Base-by-base conservation (phyloP, 2,329 filamentous ascomycete genomes). In the Aspergillus sp. region DNA sequence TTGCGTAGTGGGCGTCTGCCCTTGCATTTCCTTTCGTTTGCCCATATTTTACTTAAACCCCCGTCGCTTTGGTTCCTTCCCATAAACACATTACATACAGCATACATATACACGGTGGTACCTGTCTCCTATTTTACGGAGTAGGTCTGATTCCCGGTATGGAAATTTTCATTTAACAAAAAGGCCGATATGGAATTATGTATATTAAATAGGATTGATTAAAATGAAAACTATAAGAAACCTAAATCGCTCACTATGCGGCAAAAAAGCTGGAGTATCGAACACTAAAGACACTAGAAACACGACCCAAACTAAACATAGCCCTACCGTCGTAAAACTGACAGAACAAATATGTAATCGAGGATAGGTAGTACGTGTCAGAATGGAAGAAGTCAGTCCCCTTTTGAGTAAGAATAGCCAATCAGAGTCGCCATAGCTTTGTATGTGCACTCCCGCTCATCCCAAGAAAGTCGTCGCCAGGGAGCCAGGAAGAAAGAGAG, bases 1-100 rank as follows among this genome's bases (percentile, higher is more conserved):
- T 69, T 32, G 33, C 48, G 9, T 60, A 53, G 43, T 26, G 29
- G n/a, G 36, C 38, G 42, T 32, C 19, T 29, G 43, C 6, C 9
- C 27, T 8, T 32, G 30, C 30, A 32, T 32, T 39, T 39, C 36
- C 12, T 36, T 19, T 36, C 34, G 5, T 19, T 36, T 19, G 6
- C 39, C 39, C 19, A 27, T 19, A 19, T 19, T 19, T 19, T 19
- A 19, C 19, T 19, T 19, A 19, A 19, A 19, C 2, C 19, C 2
- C 19, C 19, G 19, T 19, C 19, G 19, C 19, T 19, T 19, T 19
- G 19, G 19, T 2, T 2, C 19, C 19, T 19, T 19, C 19, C 19
- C 19, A 19, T 19, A 19, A 19, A 19, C 19, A 19, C 19, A 19
- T 19, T 19, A 19, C 19, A 19, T 19, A 19, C 2, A 19, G 19